Evolutionary conservation across 2,329 filamentous ascomycete genomes (phyloP).

Genomic region (Phaeoacremonium minimum): DNA sequence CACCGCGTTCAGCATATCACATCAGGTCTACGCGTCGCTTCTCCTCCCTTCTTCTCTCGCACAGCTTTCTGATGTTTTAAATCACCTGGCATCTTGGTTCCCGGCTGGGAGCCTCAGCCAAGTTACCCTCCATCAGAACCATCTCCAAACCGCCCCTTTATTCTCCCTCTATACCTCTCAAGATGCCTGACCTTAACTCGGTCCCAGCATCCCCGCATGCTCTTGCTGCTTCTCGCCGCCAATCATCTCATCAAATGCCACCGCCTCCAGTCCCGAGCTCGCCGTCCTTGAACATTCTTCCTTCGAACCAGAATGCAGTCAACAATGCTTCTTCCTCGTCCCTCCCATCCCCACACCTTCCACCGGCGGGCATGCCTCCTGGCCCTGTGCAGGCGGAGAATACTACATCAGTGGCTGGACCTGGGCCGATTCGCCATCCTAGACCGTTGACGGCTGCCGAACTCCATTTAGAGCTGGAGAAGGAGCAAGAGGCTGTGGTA

Average conservation of each 20-base stretch:
- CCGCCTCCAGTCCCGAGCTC: slow-evolving; percentile 31
- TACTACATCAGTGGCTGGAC: slow-evolving; percentile 47
- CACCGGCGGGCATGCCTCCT: slow-evolving; percentile 15
- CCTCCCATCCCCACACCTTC: slow-evolving; percentile 26
- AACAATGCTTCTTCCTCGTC: slow-evolving; percentile 30
- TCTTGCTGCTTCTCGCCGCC: slow-evolving; percentile 35
- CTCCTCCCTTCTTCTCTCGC: too few species aligned
- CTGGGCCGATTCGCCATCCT: slow-evolving; percentile 79
- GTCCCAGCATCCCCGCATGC: slow-evolving; percentile 46
- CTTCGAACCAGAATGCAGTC: slow-evolving; percentile 49
- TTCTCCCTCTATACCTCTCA: too few species aligned
- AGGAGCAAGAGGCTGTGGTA: slow-evolving; percentile 92
- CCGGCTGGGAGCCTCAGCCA: too few species aligned
- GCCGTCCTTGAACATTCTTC: slow-evolving; percentile 51
- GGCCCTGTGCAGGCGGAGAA: slow-evolving; percentile 24
- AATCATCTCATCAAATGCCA: slow-evolving; percentile 39
- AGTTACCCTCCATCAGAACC: too few species aligned
- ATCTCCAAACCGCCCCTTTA: too few species aligned
- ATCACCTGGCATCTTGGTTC: too few species aligned
- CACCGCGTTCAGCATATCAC: too few species aligned
- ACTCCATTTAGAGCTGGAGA: slow-evolving; percentile 83
- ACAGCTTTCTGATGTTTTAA: too few species aligned
- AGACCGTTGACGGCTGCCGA: slow-evolving; percentile 84
- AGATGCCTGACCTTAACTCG: slow-evolving; percentile 53
- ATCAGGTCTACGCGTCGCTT: too few species aligned